Evolutionary conservation across 441 rosid genomes (phyloP).

Genomic region (Eutrema salsugineum): DNA sequence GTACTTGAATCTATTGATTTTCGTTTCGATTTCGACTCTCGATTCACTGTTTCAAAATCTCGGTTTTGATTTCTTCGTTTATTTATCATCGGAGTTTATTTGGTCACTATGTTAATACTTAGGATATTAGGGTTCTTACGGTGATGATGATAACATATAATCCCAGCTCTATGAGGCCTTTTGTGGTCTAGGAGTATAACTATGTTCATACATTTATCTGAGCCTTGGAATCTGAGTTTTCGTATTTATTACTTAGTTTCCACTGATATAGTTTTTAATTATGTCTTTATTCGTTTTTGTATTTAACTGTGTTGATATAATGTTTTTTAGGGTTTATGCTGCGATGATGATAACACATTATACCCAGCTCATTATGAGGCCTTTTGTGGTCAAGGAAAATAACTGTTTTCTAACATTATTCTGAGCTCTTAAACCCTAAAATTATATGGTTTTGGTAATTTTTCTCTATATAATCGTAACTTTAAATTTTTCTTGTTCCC

Average conservation of each 20-base stretch:
- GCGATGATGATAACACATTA: slow-evolving; percentile 51
- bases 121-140: neutral
- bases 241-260: neutral
- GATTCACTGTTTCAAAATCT: neutral
- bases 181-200: slow-evolving; percentile 33
- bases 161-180: slow-evolving; percentile 39
- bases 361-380: slow-evolving; percentile 84
- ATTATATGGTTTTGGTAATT: neutral
- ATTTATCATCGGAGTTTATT: too few relatives aligned
- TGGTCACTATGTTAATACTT: too few relatives aligned
- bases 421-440: slow-evolving; percentile 36
- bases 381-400: slow-evolving; percentile 52
- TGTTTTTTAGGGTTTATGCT: neutral
- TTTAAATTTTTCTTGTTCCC: slow-evolving; percentile 21
- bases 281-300: neutral
- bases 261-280: neutral
- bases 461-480: neutral
- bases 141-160: slow-evolving; percentile 35
- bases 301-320: too few relatives aligned
- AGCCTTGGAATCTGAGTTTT: neutral
- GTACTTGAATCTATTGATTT: neutral
- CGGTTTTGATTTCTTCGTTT: too few relatives aligned
- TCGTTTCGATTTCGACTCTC: neutral
- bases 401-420: slow-evolving; percentile 37
- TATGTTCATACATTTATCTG: slow-evolving; percentile 32